Conservation (phyloP, 2,329 filamentous ascomycete species). For the Colletotrichum kahawae region DNA sequence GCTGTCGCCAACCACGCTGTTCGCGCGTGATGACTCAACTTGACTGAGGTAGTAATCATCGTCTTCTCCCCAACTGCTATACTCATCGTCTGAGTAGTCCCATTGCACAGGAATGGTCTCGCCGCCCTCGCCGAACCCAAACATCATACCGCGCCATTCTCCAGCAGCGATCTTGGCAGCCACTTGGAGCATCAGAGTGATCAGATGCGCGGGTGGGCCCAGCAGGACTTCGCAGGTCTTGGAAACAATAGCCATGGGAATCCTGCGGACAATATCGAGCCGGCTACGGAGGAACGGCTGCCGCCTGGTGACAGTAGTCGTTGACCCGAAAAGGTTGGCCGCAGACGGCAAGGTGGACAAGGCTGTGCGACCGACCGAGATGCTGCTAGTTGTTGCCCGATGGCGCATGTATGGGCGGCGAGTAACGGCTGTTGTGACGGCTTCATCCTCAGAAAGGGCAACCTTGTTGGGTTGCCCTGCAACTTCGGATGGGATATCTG, state of each 20-base stretch:
- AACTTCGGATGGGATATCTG: conserved; percentile 18
- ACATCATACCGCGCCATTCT: conserved; percentile 65
- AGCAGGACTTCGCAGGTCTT: conserved; percentile 80
- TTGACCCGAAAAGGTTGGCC: conserved; percentile 67
- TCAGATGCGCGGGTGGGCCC: conserved; percentile 79
- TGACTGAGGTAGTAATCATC: conserved; percentile 48
- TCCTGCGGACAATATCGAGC: conserved; percentile 51
- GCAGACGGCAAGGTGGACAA: conserved; percentile 72
- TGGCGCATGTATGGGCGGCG: conserved; percentile 51
- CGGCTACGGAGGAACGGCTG: conserved; percentile 40
- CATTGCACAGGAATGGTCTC: conserved; percentile 63
- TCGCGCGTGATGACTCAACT: conserved; percentile 34
- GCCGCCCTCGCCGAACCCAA: conserved; percentile 57
- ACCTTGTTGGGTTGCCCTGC: conserved; percentile 10
- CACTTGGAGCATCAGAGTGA: conserved; percentile 81
- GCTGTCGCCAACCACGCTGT: conserved; percentile 6
- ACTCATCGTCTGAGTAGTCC: conserved; percentile 65
- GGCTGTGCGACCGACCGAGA: conserved; percentile 58
- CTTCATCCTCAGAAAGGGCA: conserved; percentile 13
- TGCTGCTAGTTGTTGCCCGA: conserved; percentile 57
- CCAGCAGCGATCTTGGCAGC: conserved; percentile 75
- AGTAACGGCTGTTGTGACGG: conserved; percentile 28
- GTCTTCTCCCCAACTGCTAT: conserved; percentile 62
- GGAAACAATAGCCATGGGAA: conserved; percentile 71
- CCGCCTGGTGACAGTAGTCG: conserved; percentile 28